These are phyloP conservation scores for Pterocarpus santalinus DNA, from an alignment of 306 rosid genomes.

Conservation along the genomic window DNA sequence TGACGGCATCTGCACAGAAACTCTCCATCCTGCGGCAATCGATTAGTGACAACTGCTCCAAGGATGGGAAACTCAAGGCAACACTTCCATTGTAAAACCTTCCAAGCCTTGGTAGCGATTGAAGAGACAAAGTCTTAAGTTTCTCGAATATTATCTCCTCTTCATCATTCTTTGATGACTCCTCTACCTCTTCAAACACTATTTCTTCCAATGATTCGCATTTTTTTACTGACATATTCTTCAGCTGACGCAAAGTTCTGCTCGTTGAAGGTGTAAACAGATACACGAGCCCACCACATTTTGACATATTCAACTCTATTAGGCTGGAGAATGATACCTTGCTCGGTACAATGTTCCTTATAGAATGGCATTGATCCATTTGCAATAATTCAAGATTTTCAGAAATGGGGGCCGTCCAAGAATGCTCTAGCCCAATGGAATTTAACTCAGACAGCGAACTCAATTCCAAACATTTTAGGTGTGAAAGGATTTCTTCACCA, in stretches of 20 bases:
- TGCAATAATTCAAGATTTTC: not conserved
- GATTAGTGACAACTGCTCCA: too few species aligned
- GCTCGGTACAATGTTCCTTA: not conserved
- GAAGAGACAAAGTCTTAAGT: not conserved
- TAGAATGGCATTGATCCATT: not conserved
- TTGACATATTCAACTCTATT: not conserved
- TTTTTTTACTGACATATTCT: not conserved
- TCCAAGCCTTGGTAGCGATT: too few species aligned
- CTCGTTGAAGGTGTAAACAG: conserved; percentile 15
- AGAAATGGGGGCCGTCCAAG: not conserved
- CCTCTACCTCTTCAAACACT: not conserved
- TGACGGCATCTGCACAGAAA: not conserved
- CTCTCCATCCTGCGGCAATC: not conserved
- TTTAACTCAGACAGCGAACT: not conserved
- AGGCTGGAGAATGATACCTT: not conserved
- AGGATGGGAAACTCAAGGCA: too few species aligned
- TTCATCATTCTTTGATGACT: not conserved
- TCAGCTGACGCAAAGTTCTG: conserved; percentile 1
- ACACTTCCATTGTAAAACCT: too few species aligned
- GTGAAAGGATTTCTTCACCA: too few species aligned
- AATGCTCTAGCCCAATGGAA: not conserved
- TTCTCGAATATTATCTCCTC: not conserved
- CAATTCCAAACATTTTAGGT: too few species aligned
- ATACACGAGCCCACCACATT: conserved; percentile 2
- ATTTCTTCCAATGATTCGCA: not conserved